Conservation (phyloP, 257 asterid genomes). For the Solanum pennellii region DNA sequence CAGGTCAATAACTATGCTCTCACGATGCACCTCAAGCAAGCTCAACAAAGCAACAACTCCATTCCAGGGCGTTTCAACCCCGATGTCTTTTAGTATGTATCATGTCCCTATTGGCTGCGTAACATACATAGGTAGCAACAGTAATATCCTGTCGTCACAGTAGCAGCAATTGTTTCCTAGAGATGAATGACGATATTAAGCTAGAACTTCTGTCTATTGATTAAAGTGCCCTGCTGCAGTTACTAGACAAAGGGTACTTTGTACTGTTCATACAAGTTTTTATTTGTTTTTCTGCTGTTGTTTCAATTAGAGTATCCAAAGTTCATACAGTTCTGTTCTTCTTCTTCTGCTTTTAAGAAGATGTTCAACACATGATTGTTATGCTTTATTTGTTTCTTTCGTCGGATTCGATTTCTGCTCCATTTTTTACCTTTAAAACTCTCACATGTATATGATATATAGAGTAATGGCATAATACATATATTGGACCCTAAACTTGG, state of each 20-base stretch:
- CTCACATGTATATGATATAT: background rate
- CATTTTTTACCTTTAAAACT: background rate
- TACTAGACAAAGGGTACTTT: background rate
- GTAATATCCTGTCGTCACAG: background rate
- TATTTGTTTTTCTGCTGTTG: background rate
- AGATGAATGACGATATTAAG: background rate
- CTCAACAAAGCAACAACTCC: slow-evolving; percentile 54
- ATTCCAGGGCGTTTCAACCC: slow-evolving; percentile 77
- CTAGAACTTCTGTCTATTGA: background rate
- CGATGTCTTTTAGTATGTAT: slow-evolving; percentile 48
- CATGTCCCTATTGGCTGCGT: background rate
- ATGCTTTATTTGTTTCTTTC: background rate
- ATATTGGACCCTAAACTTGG: no score
- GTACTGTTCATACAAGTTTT: background rate
- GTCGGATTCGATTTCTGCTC: background rate
- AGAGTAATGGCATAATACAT: background rate
- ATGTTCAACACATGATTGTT: background rate
- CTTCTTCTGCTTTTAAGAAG: background rate
- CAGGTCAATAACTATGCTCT: slow-evolving; percentile 71
- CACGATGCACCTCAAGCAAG: slow-evolving; percentile 83
- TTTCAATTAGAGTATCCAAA: background rate
- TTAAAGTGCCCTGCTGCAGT: background rate
- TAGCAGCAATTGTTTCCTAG: background rate
- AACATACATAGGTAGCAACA: background rate
- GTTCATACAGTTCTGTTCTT: background rate